Base-by-base conservation (phyloP, 495 filamentous ascomycete species). In the Penicillium macrosclerotiorum region DNA sequence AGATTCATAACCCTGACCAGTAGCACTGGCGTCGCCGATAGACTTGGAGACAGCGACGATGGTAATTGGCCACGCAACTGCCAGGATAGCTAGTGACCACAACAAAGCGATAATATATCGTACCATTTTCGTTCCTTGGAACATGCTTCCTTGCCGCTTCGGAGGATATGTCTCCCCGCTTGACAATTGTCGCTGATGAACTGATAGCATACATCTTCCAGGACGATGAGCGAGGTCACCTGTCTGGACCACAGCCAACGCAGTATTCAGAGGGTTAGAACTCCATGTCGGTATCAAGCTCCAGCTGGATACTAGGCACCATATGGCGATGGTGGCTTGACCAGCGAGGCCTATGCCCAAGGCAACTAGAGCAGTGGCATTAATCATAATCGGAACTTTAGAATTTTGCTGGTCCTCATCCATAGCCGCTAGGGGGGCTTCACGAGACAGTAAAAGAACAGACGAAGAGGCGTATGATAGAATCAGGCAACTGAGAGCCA, bases 251-350 rank as follows among this genome's bases (percentile, higher is more conserved):
- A 31, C 51, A 3, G 60, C 60, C 8, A 45, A 31, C 17, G 51
- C 67, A 48, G 44, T 62, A 52, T 49, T 62, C 31, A 53, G 42
- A 18, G 30, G 63, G 56, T 41, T 53, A 14, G 52, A 54, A 35
- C 29, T 61, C 58, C 62, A 68, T 4, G 50, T 56, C 22, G 46
- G 62, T 44, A 52, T 65, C 6, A 5, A 24, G 9, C 24, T 31
- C 5, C 7, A 9, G 13, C 36, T 24, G 25, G 35, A 40, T 23
- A 14, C 26, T 3, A 47, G 8, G 23, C 44, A 39, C 44, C 35
- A 40, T 14, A 24, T 22, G 26, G 44, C 44, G 36, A 47, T 40
- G 17, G n/a, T 12, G 11, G 35, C 36, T 7, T 47, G 44, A 8
- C 35, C 44, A 18, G 26, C 23, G 14, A 47, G 24, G 3, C 44